Percentiles rank a stretch among this genome's conserved stretches.
Evolutionary conservation across 2,329 filamentous ascomycete species (phyloP).

Genomic region (Anthostomella pinea): DNA sequence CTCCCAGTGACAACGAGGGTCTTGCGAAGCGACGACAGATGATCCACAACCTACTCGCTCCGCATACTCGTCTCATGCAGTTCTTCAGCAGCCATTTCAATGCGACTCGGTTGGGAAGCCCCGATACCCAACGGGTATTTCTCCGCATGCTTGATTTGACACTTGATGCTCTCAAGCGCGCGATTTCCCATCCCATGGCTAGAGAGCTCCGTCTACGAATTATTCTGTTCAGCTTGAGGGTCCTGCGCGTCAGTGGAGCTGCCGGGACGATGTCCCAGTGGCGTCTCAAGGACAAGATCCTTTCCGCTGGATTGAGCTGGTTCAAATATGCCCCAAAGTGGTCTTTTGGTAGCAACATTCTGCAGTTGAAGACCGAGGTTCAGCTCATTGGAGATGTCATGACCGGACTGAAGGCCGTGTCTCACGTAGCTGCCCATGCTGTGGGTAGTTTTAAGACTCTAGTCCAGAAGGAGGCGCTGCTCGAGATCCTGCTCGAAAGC

Average conservation of each 20-base stretch:
- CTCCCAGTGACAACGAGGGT: conserved; percentile 77
- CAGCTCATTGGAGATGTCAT: conserved; percentile 76
- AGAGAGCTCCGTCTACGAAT: conserved; percentile 91
- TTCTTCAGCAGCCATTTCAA: conserved; percentile 95
- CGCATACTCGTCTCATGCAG: conserved; percentile 80
- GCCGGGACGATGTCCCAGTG: conserved; percentile 65
- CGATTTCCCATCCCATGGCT: conserved; percentile 78
- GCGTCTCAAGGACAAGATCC: conserved; percentile 82
- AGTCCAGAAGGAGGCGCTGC: conserved; percentile 77
- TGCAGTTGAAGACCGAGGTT: conserved; percentile 92
- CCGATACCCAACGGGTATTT: conserved; percentile 79
- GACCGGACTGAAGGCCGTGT: conserved; percentile 61
- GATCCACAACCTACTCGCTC: conserved; percentile 79
- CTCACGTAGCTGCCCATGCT: conserved; percentile 53
- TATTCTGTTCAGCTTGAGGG: conserved; percentile 74
- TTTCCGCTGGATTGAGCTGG: conserved; percentile 86
- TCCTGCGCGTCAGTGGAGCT: conserved; percentile 71
- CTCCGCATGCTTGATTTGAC: conserved; percentile 77
- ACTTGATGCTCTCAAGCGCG: conserved; percentile 67
- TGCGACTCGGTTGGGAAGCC: conserved; percentile 80
- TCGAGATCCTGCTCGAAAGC: conserved; percentile 76
- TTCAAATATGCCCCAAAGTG: conserved; percentile 80
- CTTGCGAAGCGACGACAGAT: conserved; percentile 73
- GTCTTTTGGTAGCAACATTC: conserved; percentile 91
- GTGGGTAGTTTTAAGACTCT: conserved; percentile 61